Evolutionary conservation across 2,329 filamentous ascomycete genomes (phyloP).

Genomic region (Sclerotinia borealis): DNA sequence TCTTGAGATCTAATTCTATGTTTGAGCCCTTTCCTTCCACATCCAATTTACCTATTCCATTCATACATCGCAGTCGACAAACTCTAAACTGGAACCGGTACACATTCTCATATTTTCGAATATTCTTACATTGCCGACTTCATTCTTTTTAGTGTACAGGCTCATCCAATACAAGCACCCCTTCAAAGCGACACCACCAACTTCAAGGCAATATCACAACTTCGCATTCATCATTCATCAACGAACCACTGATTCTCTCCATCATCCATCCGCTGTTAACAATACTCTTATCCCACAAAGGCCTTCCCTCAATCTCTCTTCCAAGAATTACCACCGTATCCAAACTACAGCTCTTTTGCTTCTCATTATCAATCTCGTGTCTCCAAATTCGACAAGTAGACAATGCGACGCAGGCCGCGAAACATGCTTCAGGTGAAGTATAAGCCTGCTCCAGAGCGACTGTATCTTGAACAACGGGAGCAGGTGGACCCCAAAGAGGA

Average conservation of each 20-base stretch:
- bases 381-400: neutral
- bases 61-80: neutral
- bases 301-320: neutral
- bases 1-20: neutral
- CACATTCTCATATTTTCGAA: neutral
- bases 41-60: neutral
- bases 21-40: neutral
- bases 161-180: too few species aligned
- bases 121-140: neutral
- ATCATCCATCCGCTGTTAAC: conserved; percentile 7
- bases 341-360: neutral
- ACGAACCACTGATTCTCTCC: neutral
- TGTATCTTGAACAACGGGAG: neutral
- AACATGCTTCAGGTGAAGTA: conserved; percentile 2
- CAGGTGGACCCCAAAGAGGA: neutral
- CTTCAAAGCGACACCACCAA: neutral
- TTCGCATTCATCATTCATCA: conserved; percentile 1
- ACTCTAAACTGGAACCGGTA: neutral
- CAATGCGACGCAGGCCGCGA: neutral
- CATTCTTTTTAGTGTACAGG: neutral
- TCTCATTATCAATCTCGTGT: neutral
- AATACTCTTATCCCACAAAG: neutral
- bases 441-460: neutral
- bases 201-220: neutral
- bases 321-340: neutral